phyloP scores from a whole-genome alignment of 768 basidiomycete genomes.

The Melanogaster broomeanus region DNA sequence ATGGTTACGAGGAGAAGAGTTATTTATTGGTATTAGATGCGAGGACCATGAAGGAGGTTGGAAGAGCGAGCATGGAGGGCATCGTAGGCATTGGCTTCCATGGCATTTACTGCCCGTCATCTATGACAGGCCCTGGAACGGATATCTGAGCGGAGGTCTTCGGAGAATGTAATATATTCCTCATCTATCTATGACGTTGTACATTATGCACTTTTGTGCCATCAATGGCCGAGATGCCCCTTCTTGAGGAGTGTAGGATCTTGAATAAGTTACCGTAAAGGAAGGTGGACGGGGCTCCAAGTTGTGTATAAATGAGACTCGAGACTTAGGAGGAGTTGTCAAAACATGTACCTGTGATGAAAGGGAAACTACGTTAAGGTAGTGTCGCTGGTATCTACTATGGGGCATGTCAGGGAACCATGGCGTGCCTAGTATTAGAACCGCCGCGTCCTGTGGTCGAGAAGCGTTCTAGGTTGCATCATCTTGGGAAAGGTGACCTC shows the following conservation, averaged over 20 bases:
- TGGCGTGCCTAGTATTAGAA: conserved; percentile 23
- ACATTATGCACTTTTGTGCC: neutral
- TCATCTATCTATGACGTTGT: neutral
- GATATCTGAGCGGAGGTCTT: conserved; percentile 16
- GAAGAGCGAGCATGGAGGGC: conserved; percentile 35
- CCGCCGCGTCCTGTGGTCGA: conserved; percentile 16
- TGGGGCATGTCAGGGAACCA: conserved; percentile 5
- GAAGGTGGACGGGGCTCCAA: too few relatives aligned
- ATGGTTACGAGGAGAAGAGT: conserved; percentile 32
- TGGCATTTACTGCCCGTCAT: conserved; percentile 25
- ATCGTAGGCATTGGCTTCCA: conserved; percentile 40
- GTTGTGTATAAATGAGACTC: too few relatives aligned
- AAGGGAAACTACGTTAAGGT: too few relatives aligned
- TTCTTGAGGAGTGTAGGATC: too few relatives aligned
- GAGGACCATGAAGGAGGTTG: conserved; percentile 36
- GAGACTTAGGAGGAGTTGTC: too few relatives aligned
- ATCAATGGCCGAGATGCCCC: neutral
- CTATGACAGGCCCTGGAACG: conserved; percentile 11
- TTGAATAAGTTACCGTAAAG: too few relatives aligned
- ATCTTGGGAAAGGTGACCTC: conserved; percentile 21
- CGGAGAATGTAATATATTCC: neutral
- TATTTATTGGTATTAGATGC: conserved; percentile 40
- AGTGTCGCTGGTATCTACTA: neutral
- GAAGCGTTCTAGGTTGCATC: conserved; percentile 23
- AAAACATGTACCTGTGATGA: too few relatives aligned